A percentile compares a stretch with the other conserved stretches of the same genome.
These are phyloP conservation scores for Penicillium sp. DNA, from an alignment of 2,329 filamentous ascomycete genomes.

Conservation along the genomic window DNA sequence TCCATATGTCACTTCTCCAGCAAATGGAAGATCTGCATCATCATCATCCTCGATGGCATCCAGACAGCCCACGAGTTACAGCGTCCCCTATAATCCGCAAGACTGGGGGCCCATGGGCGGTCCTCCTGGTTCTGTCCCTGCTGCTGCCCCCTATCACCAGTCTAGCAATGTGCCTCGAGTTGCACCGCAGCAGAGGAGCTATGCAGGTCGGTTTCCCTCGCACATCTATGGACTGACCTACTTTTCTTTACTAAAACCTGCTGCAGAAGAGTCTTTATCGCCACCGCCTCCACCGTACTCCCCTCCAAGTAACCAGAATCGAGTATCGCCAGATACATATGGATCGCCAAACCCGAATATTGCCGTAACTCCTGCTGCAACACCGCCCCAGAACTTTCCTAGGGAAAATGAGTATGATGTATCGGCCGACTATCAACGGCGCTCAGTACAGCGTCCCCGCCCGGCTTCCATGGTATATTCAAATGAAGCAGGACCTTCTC, in stretches of 20 bases:
- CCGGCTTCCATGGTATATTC: slow-evolving; percentile 38
- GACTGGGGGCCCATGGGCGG: slow-evolving; percentile 51
- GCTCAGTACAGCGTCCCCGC: slow-evolving; percentile 32
- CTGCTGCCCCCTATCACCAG: slow-evolving; percentile 34
- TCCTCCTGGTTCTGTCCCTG: slow-evolving; percentile 30
- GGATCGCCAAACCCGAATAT: slow-evolving; percentile 21
- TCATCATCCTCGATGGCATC: slow-evolving; percentile 47
- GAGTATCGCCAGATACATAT: slow-evolving; percentile 16
- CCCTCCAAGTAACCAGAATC: slow-evolving; percentile 37
- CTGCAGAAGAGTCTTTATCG: slow-evolving; percentile 35
- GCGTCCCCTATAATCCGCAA: slow-evolving; percentile 53
- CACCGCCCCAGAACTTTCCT: slow-evolving; percentile 21
- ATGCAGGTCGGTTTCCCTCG: slow-evolving; percentile 35
- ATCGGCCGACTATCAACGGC: slow-evolving; percentile 30
- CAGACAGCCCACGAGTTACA: slow-evolving; percentile 45
- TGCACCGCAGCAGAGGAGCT: slow-evolving; percentile 30
- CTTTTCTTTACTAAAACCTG: slow-evolving; percentile 8
- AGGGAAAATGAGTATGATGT: slow-evolving; percentile 24
- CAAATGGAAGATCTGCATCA: slow-evolving; percentile 37
- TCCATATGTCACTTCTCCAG: slow-evolving; percentile 43
- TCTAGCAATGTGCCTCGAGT: slow-evolving; percentile 34
- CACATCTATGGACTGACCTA: background rate
- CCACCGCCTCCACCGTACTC: slow-evolving; percentile 46
- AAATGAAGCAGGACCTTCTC: slow-evolving; percentile 30
- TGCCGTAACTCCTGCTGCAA: slow-evolving; percentile 14